Evolutionary conservation across 2,329 filamentous ascomycete species (phyloP), one percentile per base, ranked within the genome.

Genomic region (Apiospora hydei): DNA sequence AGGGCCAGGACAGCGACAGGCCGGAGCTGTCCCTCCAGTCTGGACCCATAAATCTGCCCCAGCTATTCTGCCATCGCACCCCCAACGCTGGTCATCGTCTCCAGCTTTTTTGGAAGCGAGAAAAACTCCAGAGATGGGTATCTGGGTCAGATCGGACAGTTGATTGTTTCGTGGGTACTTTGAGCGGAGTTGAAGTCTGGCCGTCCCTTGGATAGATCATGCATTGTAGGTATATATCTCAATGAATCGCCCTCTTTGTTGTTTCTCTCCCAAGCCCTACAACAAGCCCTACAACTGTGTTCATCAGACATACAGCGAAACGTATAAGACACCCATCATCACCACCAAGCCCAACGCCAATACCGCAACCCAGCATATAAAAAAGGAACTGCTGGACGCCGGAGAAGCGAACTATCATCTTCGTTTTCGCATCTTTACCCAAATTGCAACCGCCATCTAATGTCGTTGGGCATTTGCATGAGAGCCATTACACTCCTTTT

Each of bases 401-500:
- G 8, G 18, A 38, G 7, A 41, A 41, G 30, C 8, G 21, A 64
- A 13, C 57, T 14, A 11, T n/a, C n/a, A 10, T 41, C 34, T 21
- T 38, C 16, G 11, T n/a, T 61, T 21, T n/a, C 57, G 18, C 53
- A 61, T 38, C 30, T n/a, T 41, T 41, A 7, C 26, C 18, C 57
- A 7, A n/a, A n/a, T 41, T 13, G 30, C 10, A 41, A 64, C 4
- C 57, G 47, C 26, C 30, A 18, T n/a, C 47, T 47, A 49, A 69
- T 69, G 67, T 49, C 67, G 47, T 49, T 69, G 44, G 44, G 67
- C 67, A 69, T 69, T n/a, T 69, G 34, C 3, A 53, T 69, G 68
- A 57, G 68, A 69, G 46, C 68, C 68, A 57, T 57, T 57, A 69
- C 68, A 21, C 67, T 69, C 26, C 67, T 69, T 41, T 69, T 69